phyloP scores from a whole-genome alignment of 176 grass and related monocot species.

The Rhynchospora pubera region DNA sequence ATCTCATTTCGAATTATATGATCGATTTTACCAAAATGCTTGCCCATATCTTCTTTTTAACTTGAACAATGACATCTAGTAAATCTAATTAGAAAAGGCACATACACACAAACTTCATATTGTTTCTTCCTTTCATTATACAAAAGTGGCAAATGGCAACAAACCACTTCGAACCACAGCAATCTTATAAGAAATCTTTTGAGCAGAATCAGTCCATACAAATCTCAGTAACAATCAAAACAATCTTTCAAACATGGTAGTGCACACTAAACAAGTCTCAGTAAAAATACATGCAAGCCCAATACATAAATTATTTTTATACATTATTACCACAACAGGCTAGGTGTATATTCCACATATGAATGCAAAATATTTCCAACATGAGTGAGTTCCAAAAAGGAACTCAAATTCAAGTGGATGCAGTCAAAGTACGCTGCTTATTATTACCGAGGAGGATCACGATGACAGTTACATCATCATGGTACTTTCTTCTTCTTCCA shows the following conservation, averaged over 20 bases:
- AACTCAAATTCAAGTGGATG: slow-evolving; percentile 57
- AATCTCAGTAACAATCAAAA: not conserved
- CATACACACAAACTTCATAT: not conserved
- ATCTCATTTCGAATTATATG: not conserved
- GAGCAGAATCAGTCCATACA: not conserved
- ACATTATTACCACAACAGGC: not conserved
- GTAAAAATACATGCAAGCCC: not conserved
- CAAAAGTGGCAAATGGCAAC: not conserved
- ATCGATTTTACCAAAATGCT: not conserved
- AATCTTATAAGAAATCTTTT: not conserved
- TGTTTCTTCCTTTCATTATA: not conserved
- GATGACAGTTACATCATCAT: slow-evolving; percentile 84
- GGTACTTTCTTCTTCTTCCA: slow-evolving; percentile 89
- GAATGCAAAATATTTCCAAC: not conserved
- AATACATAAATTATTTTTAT: not conserved
- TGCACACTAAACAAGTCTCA: not conserved
- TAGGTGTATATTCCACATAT: not conserved
- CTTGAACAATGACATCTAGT: not conserved
- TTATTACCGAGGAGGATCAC: slow-evolving; percentile 88
- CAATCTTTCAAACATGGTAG: not conserved
- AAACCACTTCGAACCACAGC: not conserved
- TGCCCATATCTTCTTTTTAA: not conserved
- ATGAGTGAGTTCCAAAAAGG: not conserved
- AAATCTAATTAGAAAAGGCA: not conserved
- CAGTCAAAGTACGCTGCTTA: slow-evolving; percentile 51